Base-by-base conservation (phyloP, 2,329 filamentous ascomycete genomes). In the Furcasterigmium sp. region DNA sequence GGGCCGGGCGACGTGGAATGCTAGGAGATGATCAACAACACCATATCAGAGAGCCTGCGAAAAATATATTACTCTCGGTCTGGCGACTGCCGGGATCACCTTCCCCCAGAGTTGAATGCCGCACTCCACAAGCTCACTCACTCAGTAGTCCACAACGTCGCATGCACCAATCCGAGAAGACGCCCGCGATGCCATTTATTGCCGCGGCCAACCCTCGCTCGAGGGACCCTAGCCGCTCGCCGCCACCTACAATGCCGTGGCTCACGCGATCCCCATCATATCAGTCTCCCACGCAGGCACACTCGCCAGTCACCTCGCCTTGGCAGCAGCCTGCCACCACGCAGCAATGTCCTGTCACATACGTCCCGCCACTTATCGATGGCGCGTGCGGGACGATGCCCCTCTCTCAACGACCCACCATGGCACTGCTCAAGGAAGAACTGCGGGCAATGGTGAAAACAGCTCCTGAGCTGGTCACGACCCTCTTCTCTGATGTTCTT, bases 301-400 rank as follows among this genome's bases (percentile, higher is more conserved):
- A 25, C 32, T 46, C 46, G 11, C 46, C 46, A 8, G 42, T 37
- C 41, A 25, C 39, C 41, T 13, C 44, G 44, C 40, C 41, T 32
- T 29, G 41, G 39, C 10, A 44, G 42, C 10, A 32, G 34, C 32
- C 34, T 2, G 28, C 41, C 11, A 17, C 41, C 39, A 20, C 43
- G 37, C 48, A 51, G 28, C 44, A 45, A 26, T 49, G 40, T 5
- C 44, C 54, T 4, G 46, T 63, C 17, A 61, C 56, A 0, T 65
- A 61, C 47, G 57, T 64, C 39, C 61, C 62, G 14, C 56, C 62
- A 0, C 53, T 65, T 7, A 59, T 61, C 44, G 62, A 65, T 40
- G 57, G 59, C 3, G 57, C 61, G 0, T 60, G 57, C 41, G 60
- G 62, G 11, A 65, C 61, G 2, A 50, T 53, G 8, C 59, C 60